Conservation (phyloP, 768 basidiomycete species). For the Cyclocybe aegerita region DNA sequence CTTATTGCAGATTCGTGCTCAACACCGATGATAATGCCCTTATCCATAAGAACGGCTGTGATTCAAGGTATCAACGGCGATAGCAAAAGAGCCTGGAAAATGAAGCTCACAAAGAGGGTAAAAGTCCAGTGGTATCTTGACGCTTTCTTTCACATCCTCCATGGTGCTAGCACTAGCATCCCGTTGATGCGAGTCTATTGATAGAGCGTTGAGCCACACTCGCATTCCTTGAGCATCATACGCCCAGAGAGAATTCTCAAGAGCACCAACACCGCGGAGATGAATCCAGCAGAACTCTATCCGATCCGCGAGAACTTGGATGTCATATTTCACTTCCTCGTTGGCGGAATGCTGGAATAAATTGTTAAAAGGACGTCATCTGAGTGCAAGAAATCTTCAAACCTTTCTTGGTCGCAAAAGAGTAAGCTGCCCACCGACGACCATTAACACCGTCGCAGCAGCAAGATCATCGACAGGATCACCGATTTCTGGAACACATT, state of each 20-base stretch:
- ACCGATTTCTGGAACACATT: slow-evolving; percentile 68
- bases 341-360: slow-evolving; percentile 58
- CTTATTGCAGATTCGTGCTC: slow-evolving; percentile 84
- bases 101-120: slow-evolving; percentile 82
- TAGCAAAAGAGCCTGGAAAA: not conserved
- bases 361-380: not conserved
- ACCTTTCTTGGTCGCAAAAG: slow-evolving; percentile 89
- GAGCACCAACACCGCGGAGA: slow-evolving; percentile 84
- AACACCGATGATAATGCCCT: slow-evolving; percentile 96
- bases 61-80: slow-evolving; percentile 7
- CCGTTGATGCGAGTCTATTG: slow-evolving; percentile 63
- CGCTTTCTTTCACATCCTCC: slow-evolving; percentile 82
- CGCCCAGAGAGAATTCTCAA: slow-evolving; percentile 98
- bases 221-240: slow-evolving; percentile 89
- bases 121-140: slow-evolving; percentile 89
- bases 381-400: slow-evolving; percentile 3
- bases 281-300: slow-evolving; percentile 99
- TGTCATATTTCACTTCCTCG: slow-evolving; percentile 93
- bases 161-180: slow-evolving; percentile 32
- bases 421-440: slow-evolving; percentile 89
- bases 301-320: slow-evolving; percentile 95
- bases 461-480: slow-evolving; percentile 92
- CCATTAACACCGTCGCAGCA: slow-evolving; percentile 93
- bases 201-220: slow-evolving; percentile 94
- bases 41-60: slow-evolving; percentile 96